These are phyloP conservation scores for Citrus inodora DNA, from an alignment of 345 rosid species.

Conservation along the genomic window DNA sequence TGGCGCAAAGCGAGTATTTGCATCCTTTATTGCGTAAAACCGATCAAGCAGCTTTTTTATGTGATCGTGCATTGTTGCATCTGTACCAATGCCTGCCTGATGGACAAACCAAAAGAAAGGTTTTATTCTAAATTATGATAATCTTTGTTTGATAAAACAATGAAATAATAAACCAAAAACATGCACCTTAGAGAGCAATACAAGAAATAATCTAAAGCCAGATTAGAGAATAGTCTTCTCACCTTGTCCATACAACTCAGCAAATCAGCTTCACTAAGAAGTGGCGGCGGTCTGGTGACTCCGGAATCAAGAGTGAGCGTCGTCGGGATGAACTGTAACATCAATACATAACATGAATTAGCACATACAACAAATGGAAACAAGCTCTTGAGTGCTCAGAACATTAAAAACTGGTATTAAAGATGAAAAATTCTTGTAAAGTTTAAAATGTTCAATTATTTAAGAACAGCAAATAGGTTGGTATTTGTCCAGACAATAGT, in stretches of 20 bases:
- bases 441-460: background rate
- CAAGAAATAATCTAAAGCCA: background rate
- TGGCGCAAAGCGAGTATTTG: slow-evolving; percentile 82
- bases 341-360: slow-evolving; percentile 20
- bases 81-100: slow-evolving; percentile 97
- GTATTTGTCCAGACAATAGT: slow-evolving; percentile 16
- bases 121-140: slow-evolving; percentile 1
- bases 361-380: background rate
- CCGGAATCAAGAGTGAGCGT: slow-evolving; percentile 88
- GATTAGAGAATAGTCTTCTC: slow-evolving; percentile 17
- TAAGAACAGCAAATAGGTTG: slow-evolving; percentile 50
- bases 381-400: background rate
- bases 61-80: slow-evolving; percentile 99
- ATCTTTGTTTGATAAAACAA: background rate
- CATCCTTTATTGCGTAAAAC: slow-evolving; percentile 86
- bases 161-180: background rate
- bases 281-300: slow-evolving; percentile 89
- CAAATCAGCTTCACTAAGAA: slow-evolving; percentile 90
- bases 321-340: slow-evolving; percentile 78
- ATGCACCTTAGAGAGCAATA: background rate
- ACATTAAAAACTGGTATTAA: background rate
- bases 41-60: slow-evolving; percentile 96
- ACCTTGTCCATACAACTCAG: slow-evolving; percentile 98
- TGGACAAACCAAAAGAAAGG: slow-evolving; percentile 16
- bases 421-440: background rate